phyloP scores from a whole-genome alignment of 176 grass and related monocot species.

The Lolium perenne region DNA sequence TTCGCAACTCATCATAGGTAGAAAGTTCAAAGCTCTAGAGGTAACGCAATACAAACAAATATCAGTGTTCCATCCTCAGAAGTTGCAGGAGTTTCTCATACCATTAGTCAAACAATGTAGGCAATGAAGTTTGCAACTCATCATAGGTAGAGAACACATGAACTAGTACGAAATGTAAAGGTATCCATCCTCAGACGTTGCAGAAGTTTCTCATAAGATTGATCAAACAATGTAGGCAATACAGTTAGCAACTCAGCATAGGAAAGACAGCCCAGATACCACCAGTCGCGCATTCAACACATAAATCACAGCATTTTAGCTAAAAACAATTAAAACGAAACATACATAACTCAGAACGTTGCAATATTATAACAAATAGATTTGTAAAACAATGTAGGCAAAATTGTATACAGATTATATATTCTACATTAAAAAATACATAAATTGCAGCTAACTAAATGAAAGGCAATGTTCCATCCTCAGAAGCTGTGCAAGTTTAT shows the following conservation, averaged over 20 bases:
- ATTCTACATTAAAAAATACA: neutral
- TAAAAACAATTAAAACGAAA: neutral
- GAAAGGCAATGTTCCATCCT: neutral
- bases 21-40: too few species aligned
- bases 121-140: constrained; percentile 36
- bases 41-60: too few species aligned
- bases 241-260: constrained; percentile 44
- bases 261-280: neutral
- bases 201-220: constrained; percentile 30
- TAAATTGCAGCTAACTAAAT: neutral
- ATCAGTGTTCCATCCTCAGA: constrained; percentile 24
- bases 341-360: neutral
- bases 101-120: constrained; percentile 31
- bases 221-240: constrained; percentile 50
- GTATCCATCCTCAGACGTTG: constrained; percentile 9
- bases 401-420: neutral
- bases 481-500: constrained; percentile 29
- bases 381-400: constrained; percentile 54
- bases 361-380: neutral
- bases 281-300: neutral
- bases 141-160: constrained; percentile 4
- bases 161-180: neutral
- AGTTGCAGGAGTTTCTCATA: constrained; percentile 24
- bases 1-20: constrained; percentile 38
- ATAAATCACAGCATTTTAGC: neutral